Percentiles rank a stretch among this genome's conserved stretches.
Conservation (phyloP, 257 asterid species). For the Plantago major region DNA sequence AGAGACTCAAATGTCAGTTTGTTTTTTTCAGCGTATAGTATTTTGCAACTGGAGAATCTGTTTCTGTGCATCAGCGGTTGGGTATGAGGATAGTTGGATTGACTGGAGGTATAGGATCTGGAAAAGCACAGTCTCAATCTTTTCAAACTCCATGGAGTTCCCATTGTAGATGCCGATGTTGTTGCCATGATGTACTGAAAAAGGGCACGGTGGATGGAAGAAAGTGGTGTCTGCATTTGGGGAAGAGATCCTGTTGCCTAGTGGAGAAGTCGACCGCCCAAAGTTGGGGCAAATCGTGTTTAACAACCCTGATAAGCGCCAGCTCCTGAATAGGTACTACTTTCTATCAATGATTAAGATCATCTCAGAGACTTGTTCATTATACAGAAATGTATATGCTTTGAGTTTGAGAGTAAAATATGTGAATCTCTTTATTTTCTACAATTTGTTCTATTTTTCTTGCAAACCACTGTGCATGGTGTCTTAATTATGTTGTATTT, state of each 20-base stretch:
- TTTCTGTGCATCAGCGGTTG: too few species aligned
- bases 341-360: background rate
- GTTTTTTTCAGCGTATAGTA: too few species aligned
- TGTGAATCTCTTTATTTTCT: too few species aligned
- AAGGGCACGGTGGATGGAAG: constrained; percentile 92
- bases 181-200: constrained; percentile 55
- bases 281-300: constrained; percentile 83
- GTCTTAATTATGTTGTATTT: background rate
- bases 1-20: too few species aligned
- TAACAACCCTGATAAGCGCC: constrained; percentile 65
- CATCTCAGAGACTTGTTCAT: background rate
- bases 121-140: constrained; percentile 86
- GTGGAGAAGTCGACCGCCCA: constrained; percentile 84
- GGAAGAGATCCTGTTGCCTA: constrained; percentile 54
- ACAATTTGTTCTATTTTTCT: too few species aligned
- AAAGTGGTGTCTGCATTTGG: constrained; percentile 81
- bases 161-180: constrained; percentile 90
- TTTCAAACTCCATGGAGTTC: constrained; percentile 66
- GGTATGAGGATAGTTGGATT: constrained; percentile 79
- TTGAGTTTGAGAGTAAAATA: background rate
- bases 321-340: constrained; percentile 82
- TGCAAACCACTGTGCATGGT: too few species aligned
- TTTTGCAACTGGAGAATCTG: too few species aligned
- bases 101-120: constrained; percentile 84
- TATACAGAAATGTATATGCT: background rate